Conservation (phyloP, 2,329 filamentous ascomycete genomes). For the Myriosclerotinia duriaeana region DNA sequence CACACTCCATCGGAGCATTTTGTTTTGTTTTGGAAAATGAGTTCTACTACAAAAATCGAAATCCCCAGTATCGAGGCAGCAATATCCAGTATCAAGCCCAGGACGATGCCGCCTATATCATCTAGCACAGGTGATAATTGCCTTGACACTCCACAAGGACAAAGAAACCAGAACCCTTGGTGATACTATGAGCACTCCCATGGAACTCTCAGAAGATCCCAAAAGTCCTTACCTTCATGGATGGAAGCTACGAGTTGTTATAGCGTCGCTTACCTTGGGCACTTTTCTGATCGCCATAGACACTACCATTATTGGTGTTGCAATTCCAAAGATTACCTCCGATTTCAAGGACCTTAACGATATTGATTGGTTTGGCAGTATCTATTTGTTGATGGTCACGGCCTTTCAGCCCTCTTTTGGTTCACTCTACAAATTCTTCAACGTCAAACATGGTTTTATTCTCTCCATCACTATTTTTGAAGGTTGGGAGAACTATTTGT, state of each 20-base stretch:
- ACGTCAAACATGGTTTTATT: conserved; percentile 32
- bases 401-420: conserved; percentile 23
- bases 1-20: too few species aligned
- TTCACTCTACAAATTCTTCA: conserved; percentile 32
- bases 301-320: conserved; percentile 31
- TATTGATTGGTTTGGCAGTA: conserved; percentile 44
- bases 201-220: too few species aligned
- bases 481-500: not conserved
- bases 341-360: conserved; percentile 51
- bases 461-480: conserved; percentile 25
- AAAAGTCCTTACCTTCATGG: not conserved
- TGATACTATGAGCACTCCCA: too few species aligned
- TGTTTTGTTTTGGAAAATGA: too few species aligned
- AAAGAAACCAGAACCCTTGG: too few species aligned
- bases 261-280: not conserved
- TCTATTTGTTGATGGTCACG: conserved; percentile 45
- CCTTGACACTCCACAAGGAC: too few species aligned
- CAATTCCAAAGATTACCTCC: conserved; percentile 53
- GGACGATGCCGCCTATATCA: too few species aligned
- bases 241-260: not conserved
- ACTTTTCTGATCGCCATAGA: not conserved
- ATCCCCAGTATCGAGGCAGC: too few species aligned
- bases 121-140: too few species aligned
- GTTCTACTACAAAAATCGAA: too few species aligned
- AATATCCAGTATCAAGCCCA: too few species aligned